These are phyloP conservation scores for Dactylis glomerata DNA, from an alignment of 176 grass and related monocot genomes.

Conservation along the genomic window DNA sequence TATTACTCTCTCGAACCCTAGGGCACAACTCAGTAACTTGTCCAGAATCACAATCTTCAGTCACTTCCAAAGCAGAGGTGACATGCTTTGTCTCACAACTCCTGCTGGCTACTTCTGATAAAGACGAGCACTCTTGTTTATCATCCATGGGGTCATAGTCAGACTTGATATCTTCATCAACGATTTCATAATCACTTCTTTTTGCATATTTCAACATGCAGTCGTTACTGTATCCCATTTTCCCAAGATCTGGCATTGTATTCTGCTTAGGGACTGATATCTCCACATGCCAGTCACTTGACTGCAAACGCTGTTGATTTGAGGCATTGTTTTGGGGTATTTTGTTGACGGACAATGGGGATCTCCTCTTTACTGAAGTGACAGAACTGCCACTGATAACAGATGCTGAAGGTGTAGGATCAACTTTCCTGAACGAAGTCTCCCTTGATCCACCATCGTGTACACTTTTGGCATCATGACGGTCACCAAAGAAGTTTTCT, in stretches of 20 bases:
- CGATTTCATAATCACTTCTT: conserved; percentile 35
- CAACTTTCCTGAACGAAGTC: conserved; percentile 65
- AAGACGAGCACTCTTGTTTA: conserved; percentile 65
- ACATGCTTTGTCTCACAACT: conserved; percentile 81
- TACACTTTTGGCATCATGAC: conserved; percentile 61
- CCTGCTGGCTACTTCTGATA: conserved; percentile 76
- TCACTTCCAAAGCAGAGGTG: conserved; percentile 35
- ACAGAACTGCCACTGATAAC: conserved; percentile 56
- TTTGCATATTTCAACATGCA: conserved; percentile 45
- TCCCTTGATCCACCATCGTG: conserved; percentile 70
- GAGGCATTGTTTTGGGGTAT: conserved; percentile 40
- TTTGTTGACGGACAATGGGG: conserved; percentile 75
- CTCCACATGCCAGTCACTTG: conserved; percentile 77
- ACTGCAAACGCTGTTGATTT: conserved; percentile 47
- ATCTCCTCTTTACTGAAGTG: conserved; percentile 61
- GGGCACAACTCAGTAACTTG: conserved; percentile 29
- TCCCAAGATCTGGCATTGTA: conserved; percentile 33
- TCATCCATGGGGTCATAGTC: conserved; percentile 53
- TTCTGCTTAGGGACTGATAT: conserved; percentile 81
- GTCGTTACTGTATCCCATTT: conserved; percentile 25
- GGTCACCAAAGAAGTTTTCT: conserved; percentile 84
- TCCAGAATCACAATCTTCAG: conserved; percentile 49
- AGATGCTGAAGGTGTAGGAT: conserved; percentile 48
- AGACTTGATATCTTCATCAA: conserved; percentile 48
- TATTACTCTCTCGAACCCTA: conserved; percentile 43